A percentile compares a stretch with the other conserved stretches of the same genome.
phyloP scores from a whole-genome alignment of 2,329 filamentous ascomycete genomes.

The Fonsecaea nubica region DNA sequence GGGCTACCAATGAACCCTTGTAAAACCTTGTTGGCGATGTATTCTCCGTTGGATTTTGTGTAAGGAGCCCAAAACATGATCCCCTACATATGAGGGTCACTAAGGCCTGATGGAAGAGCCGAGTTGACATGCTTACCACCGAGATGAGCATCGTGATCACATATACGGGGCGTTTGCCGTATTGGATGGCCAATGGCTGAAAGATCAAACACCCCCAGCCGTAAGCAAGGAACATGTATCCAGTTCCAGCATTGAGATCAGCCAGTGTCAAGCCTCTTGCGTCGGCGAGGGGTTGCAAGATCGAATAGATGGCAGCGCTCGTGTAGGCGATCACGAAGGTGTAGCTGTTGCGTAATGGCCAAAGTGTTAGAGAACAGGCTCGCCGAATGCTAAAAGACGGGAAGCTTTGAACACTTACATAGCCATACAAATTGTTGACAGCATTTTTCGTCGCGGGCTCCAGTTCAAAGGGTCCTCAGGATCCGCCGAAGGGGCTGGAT shows the following conservation, averaged over 20 bases:
- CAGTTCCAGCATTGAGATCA: slow-evolving; percentile 56
- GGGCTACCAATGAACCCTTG: slow-evolving; percentile 57
- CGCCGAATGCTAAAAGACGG: too few species aligned
- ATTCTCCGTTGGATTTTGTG: slow-evolving; percentile 53
- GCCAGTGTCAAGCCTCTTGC: slow-evolving; percentile 51
- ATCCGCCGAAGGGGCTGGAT: slow-evolving; percentile 46
- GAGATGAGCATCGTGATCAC: slow-evolving; percentile 41
- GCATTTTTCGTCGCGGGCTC: slow-evolving; percentile 44
- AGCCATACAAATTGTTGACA: slow-evolving; percentile 44
- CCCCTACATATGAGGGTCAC: slow-evolving; percentile 33
- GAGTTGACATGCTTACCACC: slow-evolving; percentile 20
- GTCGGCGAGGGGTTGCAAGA: slow-evolving; percentile 49
- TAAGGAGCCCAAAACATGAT: slow-evolving; percentile 55
- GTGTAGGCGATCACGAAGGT: slow-evolving; percentile 44
- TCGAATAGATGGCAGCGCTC: slow-evolving; percentile 44
- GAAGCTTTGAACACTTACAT: slow-evolving; percentile 37
- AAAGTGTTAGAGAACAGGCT: too few species aligned
- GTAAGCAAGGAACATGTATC: slow-evolving; percentile 48
- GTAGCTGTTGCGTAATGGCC: slow-evolving; percentile 36
- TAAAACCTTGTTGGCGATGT: slow-evolving; percentile 56
- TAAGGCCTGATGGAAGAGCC: too few species aligned
- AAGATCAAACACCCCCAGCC: slow-evolving; percentile 56
- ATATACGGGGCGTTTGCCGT: slow-evolving; percentile 46
- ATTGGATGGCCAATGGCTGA: slow-evolving; percentile 56
- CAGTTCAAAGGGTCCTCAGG: slow-evolving; percentile 52